Evolutionary conservation across 2,329 filamentous ascomycete species (phyloP), one percentile per base, ranked within the genome.

Genomic region (Sclerotinia trifoliorum): DNA sequence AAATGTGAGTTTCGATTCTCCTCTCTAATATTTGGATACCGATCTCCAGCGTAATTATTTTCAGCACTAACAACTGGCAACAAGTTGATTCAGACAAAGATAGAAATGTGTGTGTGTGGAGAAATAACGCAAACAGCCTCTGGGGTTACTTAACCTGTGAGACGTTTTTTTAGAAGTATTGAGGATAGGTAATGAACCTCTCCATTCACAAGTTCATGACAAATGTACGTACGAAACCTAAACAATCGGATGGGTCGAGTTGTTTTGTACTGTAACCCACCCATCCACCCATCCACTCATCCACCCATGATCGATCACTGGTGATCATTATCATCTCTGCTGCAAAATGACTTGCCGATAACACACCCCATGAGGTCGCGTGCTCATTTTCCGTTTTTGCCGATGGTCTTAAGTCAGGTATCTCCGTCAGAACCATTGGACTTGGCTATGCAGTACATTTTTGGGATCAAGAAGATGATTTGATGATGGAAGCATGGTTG

Each of bases 301-400:
- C 24, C 51, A 54, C 26, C 5, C 51, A 54, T 7, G 32, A 54
- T 19, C 0, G 51, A 13, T 32, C 24, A 26, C 13, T 6, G 39
- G 19, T 48, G 44, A 48, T 48, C 4, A 48, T 48, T 48, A 8
- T 48, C 46, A 48, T n/a, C 46, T 42, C 39, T 42, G 39, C 39
- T 42, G 39, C 13, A 42, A 42, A 42, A 15, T 42, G 39, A 42
- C 13, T 42, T 42, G 39, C 39, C 15, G 39, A 42, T 42, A 42
- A 17, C 1, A 42, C 5, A 15, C 3, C 15, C 5, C 13, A 42
- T 3, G 3, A 57, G 54, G 54, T 57, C 54, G 24, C 35, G 54
- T 57, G 54, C 54, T n/a, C 17, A 29, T 29, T 26, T 56, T 56
- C 54, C 54, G 26, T 35, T 32, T 56, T 56, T 29, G 54, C 54